Evolutionary conservation across 1,284 basidiomycete species (phyloP), one percentile per base, ranked within the genome.

Genomic region (Puccinia brachypodii): DNA sequence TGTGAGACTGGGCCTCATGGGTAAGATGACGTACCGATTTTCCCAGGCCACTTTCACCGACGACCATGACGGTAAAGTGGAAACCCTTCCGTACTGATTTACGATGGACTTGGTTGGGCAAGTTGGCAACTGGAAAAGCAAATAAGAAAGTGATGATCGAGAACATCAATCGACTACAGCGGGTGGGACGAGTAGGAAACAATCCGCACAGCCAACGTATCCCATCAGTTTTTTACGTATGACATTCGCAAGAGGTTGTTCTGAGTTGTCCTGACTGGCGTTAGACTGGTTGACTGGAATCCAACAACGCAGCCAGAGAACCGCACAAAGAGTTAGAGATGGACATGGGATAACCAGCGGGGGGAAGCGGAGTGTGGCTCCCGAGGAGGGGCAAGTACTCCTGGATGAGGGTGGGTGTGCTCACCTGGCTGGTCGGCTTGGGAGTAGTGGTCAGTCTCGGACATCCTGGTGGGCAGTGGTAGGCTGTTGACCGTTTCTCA

Each of bases 21-120:
- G 40, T 40, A 33, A 36, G 28, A 31, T 28, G 50, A 73, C 40
- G 40, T 56, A 74, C 77, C 38, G 96, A 98, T 89, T 98, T 98
- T 84, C 96, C 96, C 83, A 98, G 90, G 79, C 96, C 96, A 75
- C 95, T 97, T 89, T 98, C 96, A 95, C 95, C 96, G 86, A 98
- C 96, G 84, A 98, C 94, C 94, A 96, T 96, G 83, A 91, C 89
- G 68, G 94, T 95, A 88, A 98, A 98, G 88, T 97, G 94, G 89
- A 98, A 98, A 64, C 95, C 95, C 87, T 95, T 96, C 76, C 88
- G 87, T 50, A 96, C 92, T 85, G 94, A 96, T 89, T 95, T 94
- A 88, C 96, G 92, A 89, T 97, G 96, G 71, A 97, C 94, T 88
- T 98, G 95, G 90, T 98, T 97, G 82, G 96, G 95, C 81, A 98